Evolutionary conservation across 495 filamentous ascomycete species (phyloP), one percentile per base, ranked within the genome.

Genomic region (Penicillium cataractarum): DNA sequence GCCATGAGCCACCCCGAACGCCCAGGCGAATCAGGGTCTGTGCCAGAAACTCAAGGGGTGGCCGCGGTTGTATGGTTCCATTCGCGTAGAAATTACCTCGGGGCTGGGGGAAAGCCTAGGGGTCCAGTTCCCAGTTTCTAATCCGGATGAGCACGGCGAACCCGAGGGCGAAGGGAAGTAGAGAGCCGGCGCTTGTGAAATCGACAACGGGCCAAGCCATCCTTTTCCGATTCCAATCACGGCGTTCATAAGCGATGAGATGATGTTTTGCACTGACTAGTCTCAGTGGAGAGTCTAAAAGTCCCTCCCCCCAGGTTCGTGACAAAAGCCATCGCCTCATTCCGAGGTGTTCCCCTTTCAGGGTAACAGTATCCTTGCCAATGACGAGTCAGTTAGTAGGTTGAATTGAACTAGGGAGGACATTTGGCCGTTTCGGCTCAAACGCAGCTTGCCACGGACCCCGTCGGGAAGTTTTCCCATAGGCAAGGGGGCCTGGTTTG

Each of bases 391-490:
- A 22, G 6, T 46, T 24, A 12, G 6, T 46, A 9, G 24, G 46
- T 27, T 27, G 24, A 17, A 13, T 46, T 24, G 21, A 12, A 46
- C 42, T 46, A 46, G 42, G 10, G 19, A 46, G 19, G 42, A 46
- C 21, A 24, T 46, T 21, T 46, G 42, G 19, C 21, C 21, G 42
- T 46, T 46, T 46, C 21, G 42, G 42, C 42, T 9, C 42, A 46
- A 24, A 21, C 24, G 46, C 6, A 29, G 24, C 42, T n/a, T 22
- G 46, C 46, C 46, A 65, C 65, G 60, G 68, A 64, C 57, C 66
- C 68, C 62, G 68, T 63, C 68, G 68, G 68, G 53, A 67, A 59
- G 39, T 17, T 44, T 42, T 55, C 58, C 55, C 56, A 65, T 58
- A 68, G 62, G 57, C 21, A 65, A 67, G 62, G 60, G 59, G 12